phyloP scores from a whole-genome alignment of 2,329 filamentous ascomycete species.

The Neonectria faginata region DNA sequence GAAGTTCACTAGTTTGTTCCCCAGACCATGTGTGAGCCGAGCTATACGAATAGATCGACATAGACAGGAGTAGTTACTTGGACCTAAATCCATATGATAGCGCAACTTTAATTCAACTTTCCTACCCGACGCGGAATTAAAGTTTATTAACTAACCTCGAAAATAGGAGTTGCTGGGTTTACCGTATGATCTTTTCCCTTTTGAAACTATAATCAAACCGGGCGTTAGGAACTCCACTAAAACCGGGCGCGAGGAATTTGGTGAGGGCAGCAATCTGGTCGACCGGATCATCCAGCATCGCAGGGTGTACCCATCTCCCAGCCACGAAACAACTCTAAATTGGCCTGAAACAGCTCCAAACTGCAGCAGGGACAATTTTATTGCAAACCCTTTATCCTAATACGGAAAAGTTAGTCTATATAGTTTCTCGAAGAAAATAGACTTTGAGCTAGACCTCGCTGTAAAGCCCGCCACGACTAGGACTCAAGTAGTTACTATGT shows the following conservation, averaged over 20 bases:
- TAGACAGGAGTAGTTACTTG: background rate
- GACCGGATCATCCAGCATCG: background rate
- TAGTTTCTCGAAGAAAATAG: background rate
- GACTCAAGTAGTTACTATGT: too few species aligned
- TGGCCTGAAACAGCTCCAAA: background rate
- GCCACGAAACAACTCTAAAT: background rate
- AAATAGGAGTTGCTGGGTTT: background rate
- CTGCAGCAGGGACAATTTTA: background rate
- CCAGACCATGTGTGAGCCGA: background rate
- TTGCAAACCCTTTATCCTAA: background rate
- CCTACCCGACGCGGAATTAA: background rate
- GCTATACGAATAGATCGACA: background rate
- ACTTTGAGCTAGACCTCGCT: background rate
- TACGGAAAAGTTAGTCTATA: background rate
- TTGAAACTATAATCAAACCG: conserved; percentile 3
- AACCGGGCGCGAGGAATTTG: background rate
- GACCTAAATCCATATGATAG: background rate
- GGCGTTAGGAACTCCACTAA: background rate
- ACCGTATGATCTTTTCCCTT: background rate
- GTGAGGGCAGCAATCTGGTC: background rate
- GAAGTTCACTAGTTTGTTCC: too few species aligned
- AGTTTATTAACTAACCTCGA: background rate
- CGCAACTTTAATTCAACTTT: background rate
- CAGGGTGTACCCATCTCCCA: background rate
- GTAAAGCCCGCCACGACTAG: background rate